Percentiles rank a stretch among this genome's conserved stretches.
phyloP scores from a whole-genome alignment of 1,284 basidiomycete species.

The Trametes sp. region DNA sequence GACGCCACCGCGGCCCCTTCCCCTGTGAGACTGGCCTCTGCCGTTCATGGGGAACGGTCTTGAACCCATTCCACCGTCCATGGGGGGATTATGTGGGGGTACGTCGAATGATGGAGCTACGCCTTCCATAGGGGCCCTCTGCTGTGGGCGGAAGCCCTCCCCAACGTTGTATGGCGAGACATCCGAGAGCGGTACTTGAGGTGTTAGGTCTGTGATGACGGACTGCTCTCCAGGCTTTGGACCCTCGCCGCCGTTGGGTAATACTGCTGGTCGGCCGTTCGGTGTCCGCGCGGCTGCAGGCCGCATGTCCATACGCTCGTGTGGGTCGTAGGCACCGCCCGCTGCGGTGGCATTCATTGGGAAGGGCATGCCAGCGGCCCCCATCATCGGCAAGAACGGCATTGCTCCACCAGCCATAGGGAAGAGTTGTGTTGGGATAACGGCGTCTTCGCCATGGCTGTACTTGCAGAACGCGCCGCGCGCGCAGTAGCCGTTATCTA shows the following conservation, averaged over 20 bases:
- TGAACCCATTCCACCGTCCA: slow-evolving; percentile 30
- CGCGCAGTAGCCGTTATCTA: slow-evolving; percentile 90
- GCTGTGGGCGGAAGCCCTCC: slow-evolving; percentile 21
- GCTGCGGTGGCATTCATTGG: slow-evolving; percentile 47
- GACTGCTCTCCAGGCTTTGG: slow-evolving; percentile 71
- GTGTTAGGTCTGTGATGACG: slow-evolving; percentile 82
- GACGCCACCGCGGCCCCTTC: slow-evolving; percentile 51
- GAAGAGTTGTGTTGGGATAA: slow-evolving; percentile 72
- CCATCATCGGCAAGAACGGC: slow-evolving; percentile 71
- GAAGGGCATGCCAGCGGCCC: slow-evolving; percentile 48
- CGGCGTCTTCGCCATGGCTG: slow-evolving; percentile 87
- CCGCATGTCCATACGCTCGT: slow-evolving; percentile 81
- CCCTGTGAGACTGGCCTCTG: slow-evolving; percentile 39
- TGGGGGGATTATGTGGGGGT: neutral
- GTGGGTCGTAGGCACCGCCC: slow-evolving; percentile 73
- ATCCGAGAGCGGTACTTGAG: slow-evolving; percentile 48
- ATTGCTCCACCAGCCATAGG: slow-evolving; percentile 57
- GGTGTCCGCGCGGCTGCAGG: slow-evolving; percentile 46
- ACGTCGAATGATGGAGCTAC: slow-evolving; percentile 1
- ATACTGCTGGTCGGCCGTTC: slow-evolving; percentile 60
- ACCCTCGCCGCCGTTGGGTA: slow-evolving; percentile 55
- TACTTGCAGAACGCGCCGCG: slow-evolving; percentile 92
- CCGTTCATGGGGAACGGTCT: slow-evolving; percentile 26
- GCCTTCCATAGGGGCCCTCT: slow-evolving; percentile 18
- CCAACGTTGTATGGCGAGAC: slow-evolving; percentile 27